These are phyloP conservation scores for Agastache rugosa DNA, from an alignment of 257 asterid species.

Conservation along the genomic window DNA sequence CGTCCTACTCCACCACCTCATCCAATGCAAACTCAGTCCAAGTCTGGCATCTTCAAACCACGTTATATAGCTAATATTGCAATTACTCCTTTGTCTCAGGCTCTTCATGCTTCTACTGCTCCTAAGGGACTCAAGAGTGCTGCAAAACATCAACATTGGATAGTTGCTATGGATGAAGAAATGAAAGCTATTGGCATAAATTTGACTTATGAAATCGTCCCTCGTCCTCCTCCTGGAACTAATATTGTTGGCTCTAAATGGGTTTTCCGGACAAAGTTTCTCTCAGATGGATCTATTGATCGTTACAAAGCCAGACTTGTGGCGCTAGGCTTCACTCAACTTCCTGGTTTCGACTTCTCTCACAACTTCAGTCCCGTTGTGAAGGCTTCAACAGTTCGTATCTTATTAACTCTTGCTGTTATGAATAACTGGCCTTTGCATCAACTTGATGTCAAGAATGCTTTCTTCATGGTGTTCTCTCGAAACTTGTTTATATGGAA, in stretches of 20 bases:
- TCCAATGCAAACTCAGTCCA: background rate
- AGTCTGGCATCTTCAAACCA: background rate
- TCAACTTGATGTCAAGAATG: background rate
- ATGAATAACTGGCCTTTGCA: background rate
- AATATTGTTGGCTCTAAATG: background rate
- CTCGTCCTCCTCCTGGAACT: background rate
- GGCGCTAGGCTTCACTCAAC: background rate
- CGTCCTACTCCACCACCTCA: background rate
- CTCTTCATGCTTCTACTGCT: background rate
- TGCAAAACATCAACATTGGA: background rate
- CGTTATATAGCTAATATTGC: background rate
- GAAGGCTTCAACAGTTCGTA: background rate
- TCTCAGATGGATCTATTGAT: background rate
- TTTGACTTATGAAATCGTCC: background rate
- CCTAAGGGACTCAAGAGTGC: background rate
- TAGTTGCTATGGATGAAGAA: slow-evolving; percentile 5
- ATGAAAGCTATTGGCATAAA: background rate
- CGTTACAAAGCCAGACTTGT: background rate
- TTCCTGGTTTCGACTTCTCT: background rate
- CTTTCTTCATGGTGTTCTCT: too few relatives aligned
- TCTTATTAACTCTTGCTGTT: background rate
- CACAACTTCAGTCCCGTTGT: background rate
- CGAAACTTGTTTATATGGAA: background rate
- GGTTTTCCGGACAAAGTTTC: background rate
- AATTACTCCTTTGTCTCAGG: background rate